Conservation (phyloP, 2,329 filamentous ascomycete genomes). For the Rhynchosporium graminicola region DNA sequence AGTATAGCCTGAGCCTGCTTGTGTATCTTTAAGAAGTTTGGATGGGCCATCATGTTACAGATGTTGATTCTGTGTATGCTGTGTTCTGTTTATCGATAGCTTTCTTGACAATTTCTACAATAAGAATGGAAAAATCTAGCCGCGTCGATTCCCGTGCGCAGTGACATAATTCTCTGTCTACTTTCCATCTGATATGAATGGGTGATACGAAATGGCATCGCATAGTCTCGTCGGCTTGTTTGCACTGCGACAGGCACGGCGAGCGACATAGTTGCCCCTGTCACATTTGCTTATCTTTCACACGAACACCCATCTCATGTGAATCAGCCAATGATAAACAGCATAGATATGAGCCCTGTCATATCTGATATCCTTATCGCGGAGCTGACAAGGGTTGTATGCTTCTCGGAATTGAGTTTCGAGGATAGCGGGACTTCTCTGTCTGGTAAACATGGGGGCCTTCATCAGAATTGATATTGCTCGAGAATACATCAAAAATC, state of each 20-base stretch:
- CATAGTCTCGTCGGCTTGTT: background rate
- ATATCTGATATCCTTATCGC: slow-evolving; percentile 12
- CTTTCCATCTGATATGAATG: background rate
- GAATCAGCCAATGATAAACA: background rate
- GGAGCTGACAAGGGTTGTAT: background rate
- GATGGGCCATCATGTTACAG: slow-evolving; percentile 7
- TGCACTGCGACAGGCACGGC: background rate
- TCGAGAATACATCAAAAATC: no score
- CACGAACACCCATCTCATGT: slow-evolving; percentile 6
- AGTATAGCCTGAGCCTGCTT: slow-evolving; percentile 28
- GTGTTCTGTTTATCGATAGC: background rate
- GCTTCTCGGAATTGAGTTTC: background rate
- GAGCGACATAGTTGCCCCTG: no score
- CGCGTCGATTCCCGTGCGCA: background rate
- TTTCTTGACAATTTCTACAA: background rate
- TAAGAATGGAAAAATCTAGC: background rate
- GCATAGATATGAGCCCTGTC: background rate
- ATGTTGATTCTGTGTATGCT: background rate
- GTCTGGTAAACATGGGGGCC: background rate
- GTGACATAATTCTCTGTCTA: no score
- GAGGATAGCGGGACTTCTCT: background rate
- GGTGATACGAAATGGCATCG: background rate
- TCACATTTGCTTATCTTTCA: slow-evolving; percentile 16
- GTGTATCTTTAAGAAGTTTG: slow-evolving; percentile 19
- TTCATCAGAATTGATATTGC: no score